A percentile compares a stretch with the other conserved stretches of the same genome.
These are phyloP conservation scores for Rhizophagus prolifer DNA, from an alignment of 192 early-diverging fungal species.

Conservation along the genomic window DNA sequence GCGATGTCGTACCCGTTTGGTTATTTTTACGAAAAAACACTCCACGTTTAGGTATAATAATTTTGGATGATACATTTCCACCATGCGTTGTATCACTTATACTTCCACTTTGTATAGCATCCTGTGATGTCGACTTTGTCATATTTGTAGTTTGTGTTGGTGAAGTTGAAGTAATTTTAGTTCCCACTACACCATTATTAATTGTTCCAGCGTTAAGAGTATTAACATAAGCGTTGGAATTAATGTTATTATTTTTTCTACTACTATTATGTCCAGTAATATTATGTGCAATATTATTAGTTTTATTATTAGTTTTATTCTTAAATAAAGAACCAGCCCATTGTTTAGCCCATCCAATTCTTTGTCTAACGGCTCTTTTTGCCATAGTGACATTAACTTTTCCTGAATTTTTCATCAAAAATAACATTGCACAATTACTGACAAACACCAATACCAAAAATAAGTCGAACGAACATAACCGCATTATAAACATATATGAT, in stretches of 20 bases:
- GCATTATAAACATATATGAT: slow-evolving; percentile 41
- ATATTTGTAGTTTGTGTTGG: neutral
- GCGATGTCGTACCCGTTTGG: too few species aligned
- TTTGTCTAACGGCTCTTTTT: slow-evolving; percentile 51
- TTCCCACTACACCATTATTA: too few species aligned
- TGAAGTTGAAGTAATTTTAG: neutral
- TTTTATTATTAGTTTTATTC: slow-evolving; percentile 1
- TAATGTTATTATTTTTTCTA: neutral
- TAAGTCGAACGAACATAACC: slow-evolving; percentile 51
- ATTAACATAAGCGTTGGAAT: neutral
- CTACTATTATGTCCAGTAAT: neutral
- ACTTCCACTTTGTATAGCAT: slow-evolving; percentile 29
- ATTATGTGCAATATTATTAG: slow-evolving; percentile 14
- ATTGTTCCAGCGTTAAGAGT: too few species aligned
- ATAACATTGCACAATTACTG: slow-evolving; percentile 51
- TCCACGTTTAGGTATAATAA: neutral
- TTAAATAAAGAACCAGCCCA: slow-evolving; percentile 52
- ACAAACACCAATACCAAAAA: slow-evolving; percentile 48
- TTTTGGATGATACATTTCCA: neutral
- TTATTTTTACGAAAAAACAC: slow-evolving; percentile 18
- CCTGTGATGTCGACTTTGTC: slow-evolving; percentile 11
- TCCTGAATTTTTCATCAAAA: slow-evolving; percentile 55
- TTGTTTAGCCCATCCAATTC: slow-evolving; percentile 53
- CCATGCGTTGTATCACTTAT: slow-evolving; percentile 27
- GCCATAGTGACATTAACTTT: slow-evolving; percentile 57